Evolutionary conservation across 2,329 filamentous ascomycete species (phyloP), one percentile per base, ranked within the genome.

Genomic region (Talaromyces albobiverticillius): DNA sequence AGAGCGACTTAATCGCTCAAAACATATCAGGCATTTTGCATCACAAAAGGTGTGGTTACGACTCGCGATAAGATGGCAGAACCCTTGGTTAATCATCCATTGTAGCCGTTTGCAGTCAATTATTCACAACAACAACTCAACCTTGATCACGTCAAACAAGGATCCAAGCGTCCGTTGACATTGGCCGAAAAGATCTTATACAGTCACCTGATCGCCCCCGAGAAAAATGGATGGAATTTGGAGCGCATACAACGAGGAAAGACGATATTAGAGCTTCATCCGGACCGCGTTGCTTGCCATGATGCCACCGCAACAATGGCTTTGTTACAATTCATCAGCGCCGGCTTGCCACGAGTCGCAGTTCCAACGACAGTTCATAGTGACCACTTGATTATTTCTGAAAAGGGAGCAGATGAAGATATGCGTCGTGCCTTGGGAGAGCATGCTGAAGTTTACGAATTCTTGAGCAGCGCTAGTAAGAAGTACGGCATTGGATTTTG

Each of bases 401-500:
- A 97, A 79, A 73, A 93, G 67, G 94, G 94, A 71, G 92, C 91
- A 65, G 85, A 81, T 61, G 93, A 96, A 85, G 94, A 97, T 88
- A 81, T 97, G 74, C 87, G 84, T 58, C 85, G 92, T 69, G 94
- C 94, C 66, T 80, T 92, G 69, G 83, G 85, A 65, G 96, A 96
- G 79, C 97, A 97, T 87, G 95, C 95, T 83, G 93, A 97, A 78
- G 94, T 99, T 65, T 99, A 97, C 79, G 89, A 97, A 78, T 99
- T 99, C 83, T 79, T 99, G 71, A 84, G 90, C 59, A 86, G 86
- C 60, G 88, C 93, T 62, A 96, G 92, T 75, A 92, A 91, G 71
- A 99, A 97, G 82, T 99, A 96, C 83, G 93, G 96, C 83, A 96
- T 97, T 75, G 94, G 94, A 81, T 97, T 97, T 87, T 99, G 94